phyloP scores from a whole-genome alignment of 345 rosid species.

The Aurinia saxatilis region DNA sequence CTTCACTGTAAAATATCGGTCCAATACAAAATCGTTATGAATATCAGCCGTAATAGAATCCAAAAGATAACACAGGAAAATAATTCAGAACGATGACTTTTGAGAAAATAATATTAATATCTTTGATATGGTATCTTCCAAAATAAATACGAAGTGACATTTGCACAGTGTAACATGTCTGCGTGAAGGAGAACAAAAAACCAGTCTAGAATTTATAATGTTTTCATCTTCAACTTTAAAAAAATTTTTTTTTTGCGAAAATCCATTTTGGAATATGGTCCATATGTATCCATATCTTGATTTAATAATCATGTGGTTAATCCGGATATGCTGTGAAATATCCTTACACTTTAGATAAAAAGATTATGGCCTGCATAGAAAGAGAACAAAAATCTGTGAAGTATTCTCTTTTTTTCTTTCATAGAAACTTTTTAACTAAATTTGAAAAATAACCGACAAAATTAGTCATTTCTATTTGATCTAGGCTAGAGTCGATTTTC shows the following conservation, averaged over 20 bases:
- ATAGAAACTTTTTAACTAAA: too few relatives aligned
- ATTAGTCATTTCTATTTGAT: too few relatives aligned
- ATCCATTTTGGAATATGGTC: slow-evolving; percentile 5
- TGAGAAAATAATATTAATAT: neutral
- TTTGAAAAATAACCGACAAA: too few relatives aligned
- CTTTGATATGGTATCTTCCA: neutral
- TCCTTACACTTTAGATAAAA: neutral
- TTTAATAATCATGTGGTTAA: neutral
- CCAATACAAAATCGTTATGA: neutral
- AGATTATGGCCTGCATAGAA: neutral
- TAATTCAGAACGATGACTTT: slow-evolving; percentile 1
- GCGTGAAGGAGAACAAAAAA: slow-evolving; percentile 13
- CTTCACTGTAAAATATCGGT: neutral
- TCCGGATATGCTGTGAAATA: slow-evolving; percentile 6
- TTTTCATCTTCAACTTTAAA: slow-evolving; percentile 15
- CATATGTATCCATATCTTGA: neutral
- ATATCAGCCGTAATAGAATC: neutral
- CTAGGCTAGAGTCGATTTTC: too few relatives aligned
- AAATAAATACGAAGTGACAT: slow-evolving; percentile 5
- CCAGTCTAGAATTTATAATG: slow-evolving; percentile 16
- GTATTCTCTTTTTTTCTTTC: too few relatives aligned
- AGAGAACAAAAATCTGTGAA: neutral
- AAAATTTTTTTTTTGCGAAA: too few relatives aligned
- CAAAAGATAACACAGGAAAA: neutral
- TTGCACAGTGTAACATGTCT: slow-evolving; percentile 19